A percentile compares a stretch with the other conserved stretches of the same genome.
phyloP scores from a whole-genome alignment of 2,329 filamentous ascomycete species.

The Pseudocercospora pini-densiflorae region DNA sequence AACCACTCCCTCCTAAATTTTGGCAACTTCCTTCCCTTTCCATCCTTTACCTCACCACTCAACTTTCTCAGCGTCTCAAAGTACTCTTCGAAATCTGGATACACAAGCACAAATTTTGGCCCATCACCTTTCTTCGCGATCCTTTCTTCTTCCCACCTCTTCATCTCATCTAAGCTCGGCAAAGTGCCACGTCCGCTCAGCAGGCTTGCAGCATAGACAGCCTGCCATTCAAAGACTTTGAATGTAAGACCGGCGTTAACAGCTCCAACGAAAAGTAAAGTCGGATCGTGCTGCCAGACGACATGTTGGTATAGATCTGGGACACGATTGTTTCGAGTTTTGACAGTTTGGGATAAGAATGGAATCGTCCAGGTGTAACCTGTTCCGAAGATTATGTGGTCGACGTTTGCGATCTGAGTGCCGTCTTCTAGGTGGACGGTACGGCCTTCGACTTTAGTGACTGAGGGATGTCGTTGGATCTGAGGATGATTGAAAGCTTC shows the following conservation, averaged over 20 bases:
- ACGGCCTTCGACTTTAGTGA: constrained; percentile 51
- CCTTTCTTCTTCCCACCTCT: constrained; percentile 62
- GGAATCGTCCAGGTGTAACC: constrained; percentile 69
- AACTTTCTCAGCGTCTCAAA: constrained; percentile 61
- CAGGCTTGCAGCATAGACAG: constrained; percentile 63
- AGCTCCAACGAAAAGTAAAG: constrained; percentile 63
- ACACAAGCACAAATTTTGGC: constrained; percentile 59
- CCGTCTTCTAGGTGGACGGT: constrained; percentile 64
- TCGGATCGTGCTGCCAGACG: constrained; percentile 60
- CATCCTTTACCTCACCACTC: constrained; percentile 45
- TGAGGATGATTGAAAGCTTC: constrained; percentile 63
- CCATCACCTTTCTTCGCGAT: constrained; percentile 62
- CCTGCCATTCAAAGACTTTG: constrained; percentile 72
- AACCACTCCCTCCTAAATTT: constrained; percentile 20
- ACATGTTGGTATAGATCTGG: constrained; percentile 63
- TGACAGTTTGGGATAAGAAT: constrained; percentile 58
- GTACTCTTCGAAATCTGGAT: constrained; percentile 67
- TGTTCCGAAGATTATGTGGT: constrained; percentile 69
- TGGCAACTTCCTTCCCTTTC: constrained; percentile 1
- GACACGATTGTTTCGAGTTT: constrained; percentile 60
- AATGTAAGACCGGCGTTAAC: constrained; percentile 65
- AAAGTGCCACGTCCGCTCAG: constrained; percentile 60
- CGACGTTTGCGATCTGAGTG: constrained; percentile 57
- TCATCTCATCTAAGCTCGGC: constrained; percentile 56
- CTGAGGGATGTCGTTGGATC: constrained; percentile 55